Evolutionary conservation across 495 filamentous ascomycete genomes (phyloP), one percentile per base, ranked within the genome.

Genomic region (Hypoxylon fragiforme): DNA sequence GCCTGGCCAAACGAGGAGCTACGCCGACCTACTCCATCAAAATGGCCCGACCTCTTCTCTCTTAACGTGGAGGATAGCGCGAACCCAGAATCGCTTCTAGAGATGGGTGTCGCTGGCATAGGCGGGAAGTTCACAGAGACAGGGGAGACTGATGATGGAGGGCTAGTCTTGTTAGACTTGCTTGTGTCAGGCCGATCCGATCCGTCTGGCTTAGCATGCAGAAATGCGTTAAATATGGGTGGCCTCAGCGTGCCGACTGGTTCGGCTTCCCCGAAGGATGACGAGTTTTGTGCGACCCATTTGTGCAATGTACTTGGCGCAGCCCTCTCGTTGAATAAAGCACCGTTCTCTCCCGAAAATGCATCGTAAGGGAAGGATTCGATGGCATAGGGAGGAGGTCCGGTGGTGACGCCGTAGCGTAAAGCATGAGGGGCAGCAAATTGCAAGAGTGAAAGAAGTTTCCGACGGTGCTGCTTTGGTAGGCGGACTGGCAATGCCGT

Each of bases 41-140:
- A 95, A 70, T 97, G 91, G 6, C 90, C 94, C 11, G 94, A 97
- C 22, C 94, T 85, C 77, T 97, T 98, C 66, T 96, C 94, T 15
- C 90, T 81, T 31, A 98, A 72, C 5, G 88, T 95, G 4, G 88
- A 83, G 54, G 91, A 85, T 22, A 96, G 76, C 16, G 88, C 87
- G 69, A 90, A 91, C 2, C 89, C 92, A 22, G 92, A 95, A 63
- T 97, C 94, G 58, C 85, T 91, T 7, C 91, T 81, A n/a, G 89
- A 94, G 11, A 86, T 81, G 6, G 88, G 85, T 1, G 87, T 90
- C 3, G 78, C 78, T 0, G 90, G 84, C 63, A 88, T 72, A 4
- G 85, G 81, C 34, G 90, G 88, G 68, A 95, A 95, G 58, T 83
- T 81, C 31, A 81, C 78, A 7, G 91, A 95, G 2, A 88, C 79